These are phyloP conservation scores for Lathyrus sativus DNA, from an alignment of 306 rosid species.

Conservation along the genomic window DNA sequence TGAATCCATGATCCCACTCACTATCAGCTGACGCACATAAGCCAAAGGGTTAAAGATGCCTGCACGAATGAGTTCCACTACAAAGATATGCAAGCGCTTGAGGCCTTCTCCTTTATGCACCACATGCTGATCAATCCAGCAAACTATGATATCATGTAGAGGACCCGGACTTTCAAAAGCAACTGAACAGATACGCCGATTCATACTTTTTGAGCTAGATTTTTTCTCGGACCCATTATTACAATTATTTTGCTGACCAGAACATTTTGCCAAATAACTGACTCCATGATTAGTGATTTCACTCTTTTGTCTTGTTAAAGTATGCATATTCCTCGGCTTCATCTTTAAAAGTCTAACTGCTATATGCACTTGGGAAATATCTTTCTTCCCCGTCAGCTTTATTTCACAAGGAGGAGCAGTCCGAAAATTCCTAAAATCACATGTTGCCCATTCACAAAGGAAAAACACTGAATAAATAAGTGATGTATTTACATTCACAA, in stretches of 20 bases:
- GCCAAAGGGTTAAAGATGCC: slow-evolving; percentile 85
- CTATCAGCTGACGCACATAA: slow-evolving; percentile 89
- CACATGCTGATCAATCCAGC: slow-evolving; percentile 97
- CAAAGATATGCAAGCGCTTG: slow-evolving; percentile 67
- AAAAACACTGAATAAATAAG: slow-evolving; percentile 82
- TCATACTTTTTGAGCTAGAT: slow-evolving; percentile 44
- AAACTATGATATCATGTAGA: slow-evolving; percentile 82
- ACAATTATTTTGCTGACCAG: slow-evolving; percentile 49
- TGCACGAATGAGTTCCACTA: slow-evolving; percentile 68
- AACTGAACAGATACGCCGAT: slow-evolving; percentile 40
- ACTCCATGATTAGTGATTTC: slow-evolving; percentile 43
- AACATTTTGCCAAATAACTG: slow-evolving; percentile 45
- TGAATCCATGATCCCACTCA: slow-evolving; percentile 84
- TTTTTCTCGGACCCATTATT: slow-evolving; percentile 44
- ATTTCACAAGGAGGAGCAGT: slow-evolving; percentile 58
- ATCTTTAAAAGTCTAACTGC: slow-evolving; percentile 72
- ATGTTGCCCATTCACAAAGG: slow-evolving; percentile 97
- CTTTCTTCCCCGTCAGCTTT: slow-evolving; percentile 84
- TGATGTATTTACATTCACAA: slow-evolving; percentile 58
- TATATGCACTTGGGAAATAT: slow-evolving; percentile 74
- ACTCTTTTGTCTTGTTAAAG: slow-evolving; percentile 46
- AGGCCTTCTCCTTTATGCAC: slow-evolving; percentile 75
- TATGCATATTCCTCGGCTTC: slow-evolving; percentile 60
- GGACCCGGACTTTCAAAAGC: slow-evolving; percentile 89
- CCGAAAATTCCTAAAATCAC: slow-evolving; percentile 85